Evolutionary conservation across 345 rosid species (phyloP).

Genomic region (Eucalyptus lansdowneana): DNA sequence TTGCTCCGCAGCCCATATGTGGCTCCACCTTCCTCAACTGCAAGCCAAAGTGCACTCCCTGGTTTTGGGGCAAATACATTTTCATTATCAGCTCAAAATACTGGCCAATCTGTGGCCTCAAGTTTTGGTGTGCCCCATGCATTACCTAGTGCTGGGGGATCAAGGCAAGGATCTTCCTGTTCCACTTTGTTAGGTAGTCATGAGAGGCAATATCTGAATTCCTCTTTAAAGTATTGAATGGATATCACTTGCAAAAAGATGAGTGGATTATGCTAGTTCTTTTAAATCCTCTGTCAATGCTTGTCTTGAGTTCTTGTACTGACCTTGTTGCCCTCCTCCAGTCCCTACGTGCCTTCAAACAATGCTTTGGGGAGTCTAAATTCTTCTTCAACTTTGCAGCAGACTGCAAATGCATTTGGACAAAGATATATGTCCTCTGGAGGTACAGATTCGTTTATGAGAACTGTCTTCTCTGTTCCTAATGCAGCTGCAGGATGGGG

Average conservation of each 20-base stretch:
- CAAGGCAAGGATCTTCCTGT: neutral
- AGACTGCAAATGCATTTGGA: constrained; percentile 7
- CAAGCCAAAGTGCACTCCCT: constrained; percentile 3
- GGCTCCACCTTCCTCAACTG: constrained; percentile 13
- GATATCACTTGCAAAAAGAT: neutral
- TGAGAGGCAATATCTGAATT: neutral
- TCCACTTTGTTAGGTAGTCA: neutral
- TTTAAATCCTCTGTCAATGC: neutral
- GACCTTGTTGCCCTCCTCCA: neutral
- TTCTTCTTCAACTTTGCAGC: constrained; percentile 24
- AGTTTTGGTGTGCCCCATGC: constrained; percentile 26
- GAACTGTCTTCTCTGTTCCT: neutral
- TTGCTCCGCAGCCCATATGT: constrained; percentile 48
- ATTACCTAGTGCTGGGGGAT: neutral
- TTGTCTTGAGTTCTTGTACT: neutral
- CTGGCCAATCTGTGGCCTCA: constrained; percentile 26
- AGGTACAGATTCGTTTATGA: constrained; percentile 3
- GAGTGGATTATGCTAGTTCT: neutral
- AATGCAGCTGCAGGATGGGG: neutral
- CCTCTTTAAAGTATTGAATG: neutral
- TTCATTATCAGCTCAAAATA: constrained; percentile 25
- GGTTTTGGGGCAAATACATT: constrained; percentile 14
- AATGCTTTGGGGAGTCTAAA: constrained; percentile 31
- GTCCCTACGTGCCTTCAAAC: neutral
- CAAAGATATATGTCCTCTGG: constrained; percentile 2